Evolutionary conservation across 345 rosid species (phyloP).

Genomic region (Syzygium aromaticum): DNA sequence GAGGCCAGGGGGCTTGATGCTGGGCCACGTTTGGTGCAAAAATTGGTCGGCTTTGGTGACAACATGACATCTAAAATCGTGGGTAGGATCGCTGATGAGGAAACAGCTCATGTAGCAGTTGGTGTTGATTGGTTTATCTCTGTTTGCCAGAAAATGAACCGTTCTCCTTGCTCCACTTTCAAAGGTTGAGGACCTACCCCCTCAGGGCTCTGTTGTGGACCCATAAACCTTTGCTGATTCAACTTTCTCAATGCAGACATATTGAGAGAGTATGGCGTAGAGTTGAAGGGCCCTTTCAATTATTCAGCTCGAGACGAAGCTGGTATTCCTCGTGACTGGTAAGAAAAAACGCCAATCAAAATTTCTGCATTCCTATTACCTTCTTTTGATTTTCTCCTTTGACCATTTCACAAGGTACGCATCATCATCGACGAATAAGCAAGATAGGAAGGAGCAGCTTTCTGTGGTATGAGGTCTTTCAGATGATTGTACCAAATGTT

Average conservation of each 20-base stretch:
- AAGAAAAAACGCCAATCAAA: background rate
- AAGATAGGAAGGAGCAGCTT: conserved; percentile 32
- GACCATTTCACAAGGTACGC: conserved; percentile 49
- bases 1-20: conserved; percentile 99
- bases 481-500: background rate
- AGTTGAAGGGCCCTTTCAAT: conserved; percentile 92
- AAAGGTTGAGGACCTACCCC: conserved; percentile 35
- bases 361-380: background rate
- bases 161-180: conserved; percentile 70
- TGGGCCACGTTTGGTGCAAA: conserved; percentile 89
- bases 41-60: conserved; percentile 78
- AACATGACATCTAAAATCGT: conserved; percentile 63
- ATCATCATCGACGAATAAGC: conserved; percentile 22
- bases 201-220: background rate
- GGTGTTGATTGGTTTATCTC: conserved; percentile 82
- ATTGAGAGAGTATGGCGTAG: conserved; percentile 66
- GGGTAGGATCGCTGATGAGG: conserved; percentile 76
- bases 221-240: background rate
- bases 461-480: conserved; percentile 35
- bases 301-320: conserved; percentile 82
- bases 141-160: conserved; percentile 55
- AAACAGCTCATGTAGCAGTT: conserved; percentile 92
- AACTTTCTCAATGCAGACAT: conserved; percentile 23
- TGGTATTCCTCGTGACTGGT: conserved; percentile 94
- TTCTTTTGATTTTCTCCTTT: background rate